Conservation (phyloP, 163 green algal species). For the Chlamydomonas reinhardtii region DNA sequence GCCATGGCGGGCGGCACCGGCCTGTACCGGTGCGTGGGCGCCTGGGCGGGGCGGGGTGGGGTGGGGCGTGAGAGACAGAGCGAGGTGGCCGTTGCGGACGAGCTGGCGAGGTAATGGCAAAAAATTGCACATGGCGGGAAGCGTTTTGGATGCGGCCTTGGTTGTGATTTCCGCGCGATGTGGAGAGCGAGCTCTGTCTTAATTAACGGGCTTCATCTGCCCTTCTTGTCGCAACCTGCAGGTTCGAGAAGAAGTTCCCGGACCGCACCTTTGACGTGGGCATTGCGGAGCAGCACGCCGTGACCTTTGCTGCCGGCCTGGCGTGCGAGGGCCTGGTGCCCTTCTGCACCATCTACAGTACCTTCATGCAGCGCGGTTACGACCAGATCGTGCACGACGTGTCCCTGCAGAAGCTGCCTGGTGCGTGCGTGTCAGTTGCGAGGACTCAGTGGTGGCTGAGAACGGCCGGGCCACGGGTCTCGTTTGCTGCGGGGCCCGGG, state of each 20-base stretch:
- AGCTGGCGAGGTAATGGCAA: too few species aligned
- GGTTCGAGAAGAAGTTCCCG: conserved; percentile 91
- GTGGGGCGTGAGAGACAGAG: too few species aligned
- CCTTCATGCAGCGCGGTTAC: conserved; percentile 98
- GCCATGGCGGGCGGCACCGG: conserved; percentile 99
- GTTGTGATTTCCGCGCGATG: too few species aligned
- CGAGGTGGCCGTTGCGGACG: too few species aligned
- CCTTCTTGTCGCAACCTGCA: background rate
- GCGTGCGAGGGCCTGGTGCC: conserved; percentile 95
- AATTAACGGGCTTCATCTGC: too few species aligned
- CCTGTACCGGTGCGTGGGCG: conserved; percentile 65
- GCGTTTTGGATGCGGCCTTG: too few species aligned
- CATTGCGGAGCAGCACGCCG: conserved; percentile 99
- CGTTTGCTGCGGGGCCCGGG: too few species aligned
- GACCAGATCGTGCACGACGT: conserved; percentile 99
- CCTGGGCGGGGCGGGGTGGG: too few species aligned
- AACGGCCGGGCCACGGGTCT: too few species aligned
- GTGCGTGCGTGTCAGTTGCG: conserved; percentile 43
- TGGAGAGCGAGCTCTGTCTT: too few species aligned
- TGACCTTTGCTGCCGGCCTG: conserved; percentile 98
- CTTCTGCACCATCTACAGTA: conserved; percentile 97
- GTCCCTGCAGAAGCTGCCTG: conserved; percentile 96
- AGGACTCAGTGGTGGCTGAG: too few species aligned
- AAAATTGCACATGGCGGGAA: too few species aligned
- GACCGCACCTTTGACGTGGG: conserved; percentile 96